phyloP scores from a whole-genome alignment of 2,329 filamentous ascomycete species.

The Penicillium oxalicum region DNA sequence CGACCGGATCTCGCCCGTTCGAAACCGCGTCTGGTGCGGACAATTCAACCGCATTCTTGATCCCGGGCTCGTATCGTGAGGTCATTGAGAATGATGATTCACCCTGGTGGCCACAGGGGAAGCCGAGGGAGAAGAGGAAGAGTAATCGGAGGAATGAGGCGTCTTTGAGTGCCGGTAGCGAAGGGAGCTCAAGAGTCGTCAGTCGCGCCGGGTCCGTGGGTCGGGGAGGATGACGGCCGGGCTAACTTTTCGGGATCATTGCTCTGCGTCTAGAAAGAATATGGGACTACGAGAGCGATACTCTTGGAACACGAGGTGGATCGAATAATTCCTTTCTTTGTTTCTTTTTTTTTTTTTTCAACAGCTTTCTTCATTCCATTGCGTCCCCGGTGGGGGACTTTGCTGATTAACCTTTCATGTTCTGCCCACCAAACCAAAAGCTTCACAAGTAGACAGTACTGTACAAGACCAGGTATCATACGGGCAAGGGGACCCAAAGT shows the following conservation, averaged over 20 bases:
- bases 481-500: no score
- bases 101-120: conserved; percentile 13
- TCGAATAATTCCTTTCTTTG: no score
- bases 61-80: conserved; percentile 12
- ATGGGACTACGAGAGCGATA: no score
- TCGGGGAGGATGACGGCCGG: conserved; percentile 1
- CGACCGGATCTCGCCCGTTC: neutral
- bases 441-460: no score
- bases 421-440: no score
- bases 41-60: conserved; percentile 9
- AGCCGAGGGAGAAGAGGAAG: conserved; percentile 3
- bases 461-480: no score
- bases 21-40: conserved; percentile 9
- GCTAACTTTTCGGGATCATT: neutral
- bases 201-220: conserved; percentile 1
- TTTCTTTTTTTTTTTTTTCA: no score
- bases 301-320: no score
- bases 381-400: no score
- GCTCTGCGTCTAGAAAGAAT: no score
- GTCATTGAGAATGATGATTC: conserved; percentile 12
- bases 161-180: conserved; percentile 5
- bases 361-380: no score
- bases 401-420: no score
- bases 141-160: neutral
- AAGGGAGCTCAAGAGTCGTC: conserved; percentile 8